Evolutionary conservation across 129 eudicot species (phyloP), one percentile per base, ranked within the genome.

Genomic region (Tanacetum coccineum): DNA sequence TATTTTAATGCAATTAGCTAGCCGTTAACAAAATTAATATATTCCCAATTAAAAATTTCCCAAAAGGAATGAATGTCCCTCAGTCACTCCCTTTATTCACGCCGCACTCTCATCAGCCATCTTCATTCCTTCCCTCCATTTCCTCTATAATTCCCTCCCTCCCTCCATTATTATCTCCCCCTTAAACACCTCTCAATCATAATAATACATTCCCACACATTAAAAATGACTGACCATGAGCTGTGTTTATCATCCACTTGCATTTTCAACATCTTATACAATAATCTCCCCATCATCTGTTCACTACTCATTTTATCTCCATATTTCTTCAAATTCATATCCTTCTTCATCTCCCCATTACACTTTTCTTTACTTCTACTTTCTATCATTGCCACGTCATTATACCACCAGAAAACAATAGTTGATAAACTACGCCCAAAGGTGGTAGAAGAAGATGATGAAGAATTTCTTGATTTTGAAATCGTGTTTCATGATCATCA

Each of bases 231-330:
- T 70, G 60, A 47, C 20, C 17, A 81, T 66, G 83, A 77, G 64
- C 70, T 71, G 78, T 82, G 78, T 60, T 53, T 57, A 21, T 59
- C 73, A 10, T 36, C 59, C 56, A 80, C 75, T 46, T 54, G 62
- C 78, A 74, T 45, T 9, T 30, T 6, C 64, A 80, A 52, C 30
- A 19, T 1, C 9, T 6, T 7, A 30, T 13, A 58, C 40, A 49
- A 53, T 67, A 67, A 66, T 32, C 76, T 76, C 80, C 95, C 0
- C 90, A 83, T 55, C 88, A 95, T 72, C 79, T 92, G 40, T 9
- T 48, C 86, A 88, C 77, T 78, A 80, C 70, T 85, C 85, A 0
- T 88, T 81, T 83, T 88, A 84, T 85, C 91, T 1, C 95, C 95
- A 11, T 88, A 81, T 64, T 64, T 92, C 46, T 48, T 83, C 60